A percentile compares a stretch with the other conserved stretches of the same genome.
phyloP scores from a whole-genome alignment of 2,329 filamentous ascomycete genomes.

The Monosporascus ibericus region DNA sequence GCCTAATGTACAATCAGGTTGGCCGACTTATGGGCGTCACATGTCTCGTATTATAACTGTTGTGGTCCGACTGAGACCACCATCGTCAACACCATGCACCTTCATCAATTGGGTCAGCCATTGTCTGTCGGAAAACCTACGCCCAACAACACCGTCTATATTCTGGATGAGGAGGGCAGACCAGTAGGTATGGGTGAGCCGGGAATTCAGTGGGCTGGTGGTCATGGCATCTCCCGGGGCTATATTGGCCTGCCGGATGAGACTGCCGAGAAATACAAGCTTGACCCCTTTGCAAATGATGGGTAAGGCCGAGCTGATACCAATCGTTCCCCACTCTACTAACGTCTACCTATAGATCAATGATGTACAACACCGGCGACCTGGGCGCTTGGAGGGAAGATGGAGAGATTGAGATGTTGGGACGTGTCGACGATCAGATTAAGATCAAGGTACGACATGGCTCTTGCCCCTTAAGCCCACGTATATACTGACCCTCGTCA shows the following conservation, averaged over 20 bases:
- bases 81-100: conserved; percentile 52
- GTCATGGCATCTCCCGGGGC: conserved; percentile 47
- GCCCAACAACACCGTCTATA: conserved; percentile 51
- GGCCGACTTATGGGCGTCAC: conserved; percentile 49
- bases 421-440: conserved; percentile 55
- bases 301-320: conserved; percentile 32
- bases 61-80: conserved; percentile 57
- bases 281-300: conserved; percentile 44
- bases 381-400: conserved; percentile 48
- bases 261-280: conserved; percentile 42
- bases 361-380: conserved; percentile 57
- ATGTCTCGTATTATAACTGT: conserved; percentile 47
- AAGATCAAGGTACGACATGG: conserved; percentile 44
- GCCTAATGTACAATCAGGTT: conserved; percentile 26
- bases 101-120: conserved; percentile 37
- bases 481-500: neutral
- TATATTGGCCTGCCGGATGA: conserved; percentile 48
- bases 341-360: conserved; percentile 23
- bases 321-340: neutral
- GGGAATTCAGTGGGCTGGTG: conserved; percentile 53
- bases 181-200: conserved; percentile 41
- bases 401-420: conserved; percentile 48
- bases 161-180: conserved; percentile 40
- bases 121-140: conserved; percentile 50
- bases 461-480: neutral